Conservation (phyloP, 495 filamentous ascomycete species). For the Letharia lupina region DNA sequence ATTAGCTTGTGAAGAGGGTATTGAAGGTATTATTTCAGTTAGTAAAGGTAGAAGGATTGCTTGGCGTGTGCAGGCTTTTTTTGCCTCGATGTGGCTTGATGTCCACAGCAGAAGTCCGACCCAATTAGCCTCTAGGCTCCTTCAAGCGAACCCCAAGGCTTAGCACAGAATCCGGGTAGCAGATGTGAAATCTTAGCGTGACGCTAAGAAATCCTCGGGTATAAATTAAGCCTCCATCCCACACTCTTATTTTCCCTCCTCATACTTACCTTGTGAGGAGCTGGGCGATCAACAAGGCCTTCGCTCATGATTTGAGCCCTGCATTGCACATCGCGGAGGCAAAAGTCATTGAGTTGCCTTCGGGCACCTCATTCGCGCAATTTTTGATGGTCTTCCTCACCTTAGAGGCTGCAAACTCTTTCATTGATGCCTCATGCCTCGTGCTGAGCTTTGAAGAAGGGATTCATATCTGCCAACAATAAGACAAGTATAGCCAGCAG, state of each 20-base stretch:
- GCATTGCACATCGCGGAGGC: constrained; percentile 71
- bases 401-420: constrained; percentile 31
- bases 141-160: too few species aligned
- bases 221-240: neutral
- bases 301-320: constrained; percentile 55
- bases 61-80: too few species aligned
- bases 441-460: constrained; percentile 45
- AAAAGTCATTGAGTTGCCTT: constrained; percentile 57
- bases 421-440: constrained; percentile 43
- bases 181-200: neutral
- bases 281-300: constrained; percentile 54
- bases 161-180: neutral
- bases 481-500: too few species aligned
- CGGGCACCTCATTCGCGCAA: constrained; percentile 61
- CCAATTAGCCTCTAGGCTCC: too few species aligned
- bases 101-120: too few species aligned
- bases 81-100: too few species aligned
- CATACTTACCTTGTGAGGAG: constrained; percentile 70
- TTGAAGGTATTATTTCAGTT: too few species aligned
- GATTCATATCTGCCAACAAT: neutral
- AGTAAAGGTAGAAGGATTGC: too few species aligned
- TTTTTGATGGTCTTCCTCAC: constrained; percentile 53
- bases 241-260: constrained; percentile 35
- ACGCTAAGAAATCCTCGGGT: neutral
- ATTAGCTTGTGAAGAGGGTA: too few species aligned